A percentile compares a stretch with the other conserved stretches of the same genome.
Evolutionary conservation across 257 asterid species (phyloP).

Genomic region (Ophiorrhiza pumila): DNA sequence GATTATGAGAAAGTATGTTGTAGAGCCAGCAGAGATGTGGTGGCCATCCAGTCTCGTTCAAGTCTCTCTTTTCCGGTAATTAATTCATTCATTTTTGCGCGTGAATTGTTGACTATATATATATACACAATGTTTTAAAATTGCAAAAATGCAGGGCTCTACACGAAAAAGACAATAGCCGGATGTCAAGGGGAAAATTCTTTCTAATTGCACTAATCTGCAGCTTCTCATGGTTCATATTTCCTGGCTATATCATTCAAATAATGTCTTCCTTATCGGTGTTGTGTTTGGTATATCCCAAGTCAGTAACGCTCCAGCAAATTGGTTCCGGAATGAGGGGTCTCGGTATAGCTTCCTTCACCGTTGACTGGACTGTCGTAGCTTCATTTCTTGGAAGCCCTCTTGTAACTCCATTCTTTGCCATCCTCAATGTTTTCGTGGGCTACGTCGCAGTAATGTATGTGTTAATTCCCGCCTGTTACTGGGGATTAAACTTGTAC

Average conservation of each 20-base stretch:
- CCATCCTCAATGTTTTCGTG: conserved; percentile 45
- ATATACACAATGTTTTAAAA: too few relatives aligned
- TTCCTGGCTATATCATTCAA: conserved; percentile 56
- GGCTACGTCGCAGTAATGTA: conserved; percentile 48
- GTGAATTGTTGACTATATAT: too few relatives aligned
- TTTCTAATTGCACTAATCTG: conserved; percentile 50
- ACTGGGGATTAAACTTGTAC: conserved; percentile 65
- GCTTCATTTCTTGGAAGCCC: conserved; percentile 60
- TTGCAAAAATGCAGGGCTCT: conserved; percentile 84
- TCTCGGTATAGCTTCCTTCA: conserved; percentile 57
- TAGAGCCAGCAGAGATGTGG: conserved; percentile 70
- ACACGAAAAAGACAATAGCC: conserved; percentile 47
- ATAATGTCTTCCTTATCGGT: conserved; percentile 40
- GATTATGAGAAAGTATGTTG: conserved; percentile 45
- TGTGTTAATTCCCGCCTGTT: conserved; percentile 37
- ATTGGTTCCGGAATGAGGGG: conserved; percentile 70
- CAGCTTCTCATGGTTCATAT: conserved; percentile 51
- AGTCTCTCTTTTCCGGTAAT: conserved; percentile 63
- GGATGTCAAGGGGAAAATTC: conserved; percentile 48
- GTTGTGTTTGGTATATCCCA: conserved; percentile 48
- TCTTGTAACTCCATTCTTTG: conserved; percentile 61
- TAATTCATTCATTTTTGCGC: too few relatives aligned
- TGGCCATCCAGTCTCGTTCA: conserved; percentile 59
- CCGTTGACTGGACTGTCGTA: conserved; percentile 59
- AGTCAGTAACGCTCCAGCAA: conserved; percentile 51